Base-by-base conservation (phyloP, 352 stramenopile species). In the Phytophthora capsici region DNA sequence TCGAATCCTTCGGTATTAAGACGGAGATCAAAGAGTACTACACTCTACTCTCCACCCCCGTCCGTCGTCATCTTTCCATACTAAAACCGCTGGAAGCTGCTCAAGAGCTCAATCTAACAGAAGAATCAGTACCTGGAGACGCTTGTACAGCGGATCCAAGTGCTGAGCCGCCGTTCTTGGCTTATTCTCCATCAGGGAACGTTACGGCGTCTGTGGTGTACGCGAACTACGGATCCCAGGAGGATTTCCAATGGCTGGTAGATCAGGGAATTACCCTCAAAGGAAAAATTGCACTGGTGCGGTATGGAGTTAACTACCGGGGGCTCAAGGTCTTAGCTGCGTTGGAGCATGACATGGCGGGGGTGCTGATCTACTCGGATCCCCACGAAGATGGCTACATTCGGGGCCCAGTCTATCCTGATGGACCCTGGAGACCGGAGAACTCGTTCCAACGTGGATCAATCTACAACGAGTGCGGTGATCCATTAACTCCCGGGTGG, bases 311-410 rank as follows among this genome's bases (percentile, higher is more conserved):
- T 38, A 84, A 82, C 55, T 88, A 86, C 52, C 84, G 84, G 36
- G 79, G 82, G 0, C 63, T 90, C 19, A 95, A 95, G 61, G 84
- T 94, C 16, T 75, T 94, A 63, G 84, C 89, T 37, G 84, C 88
- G 0, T 69, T 96, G 63, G 38, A 77, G 23, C 81, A 88, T 32
- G 88, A 83, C 26, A 92, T 91, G 53, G 63, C 82, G 0, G 89
- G 73, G 7, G 80, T 84, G 13, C 64, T 97, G 0, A 95, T 97
- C 65, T 97, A 95, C 75, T 93, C 80, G 46, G 91, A 97, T 62
- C 91, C 91, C 8, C 17, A 66, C 16, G 77, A 97, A 16, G 91
- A 97, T 64, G 91, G 91, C 5, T 97, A 80, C 57, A 57, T 32
- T 1, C 47, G 57, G 0, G 89, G 89, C 0, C 44, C 69, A 13